Evolutionary conservation across 805 yeast species (phyloP).

Genomic region (Pichia gijzeniarum): DNA sequence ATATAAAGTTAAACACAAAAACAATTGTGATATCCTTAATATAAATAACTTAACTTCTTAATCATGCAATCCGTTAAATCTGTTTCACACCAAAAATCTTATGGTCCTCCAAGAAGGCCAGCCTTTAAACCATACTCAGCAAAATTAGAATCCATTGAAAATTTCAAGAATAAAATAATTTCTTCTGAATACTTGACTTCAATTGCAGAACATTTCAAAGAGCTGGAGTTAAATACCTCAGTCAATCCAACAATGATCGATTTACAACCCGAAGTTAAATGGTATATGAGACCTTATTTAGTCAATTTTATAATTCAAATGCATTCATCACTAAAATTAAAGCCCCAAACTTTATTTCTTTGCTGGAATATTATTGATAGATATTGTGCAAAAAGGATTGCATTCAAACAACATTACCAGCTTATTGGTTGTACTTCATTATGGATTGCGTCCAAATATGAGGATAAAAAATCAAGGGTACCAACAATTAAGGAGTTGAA

Average conservation of each 20-base stretch:
- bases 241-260: slow-evolving; percentile 54
- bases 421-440: slow-evolving; percentile 85
- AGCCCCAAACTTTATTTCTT: slow-evolving; percentile 60
- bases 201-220: slow-evolving; percentile 34
- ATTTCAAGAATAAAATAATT: slow-evolving; percentile 37
- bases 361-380: slow-evolving; percentile 79
- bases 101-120: slow-evolving; percentile 32
- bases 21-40: background rate
- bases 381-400: slow-evolving; percentile 82
- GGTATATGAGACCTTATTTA: slow-evolving; percentile 64
- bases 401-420: slow-evolving; percentile 80
- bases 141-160: slow-evolving; percentile 42
- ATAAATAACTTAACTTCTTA: background rate
- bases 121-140: slow-evolving; percentile 32
- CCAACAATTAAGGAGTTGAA: slow-evolving; percentile 50
- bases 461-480: slow-evolving; percentile 52
- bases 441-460: slow-evolving; percentile 86
- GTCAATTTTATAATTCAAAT: slow-evolving; percentile 73
- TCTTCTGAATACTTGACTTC: slow-evolving; percentile 38
- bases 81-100: slow-evolving; percentile 9
- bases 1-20: too few species aligned
- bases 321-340: slow-evolving; percentile 53
- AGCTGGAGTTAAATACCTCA: slow-evolving; percentile 33
- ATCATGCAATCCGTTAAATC: background rate
- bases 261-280: slow-evolving; percentile 82